These are phyloP conservation scores for Jasminum sambac DNA, from an alignment of 257 asterid genomes.

Conservation along the genomic window DNA sequence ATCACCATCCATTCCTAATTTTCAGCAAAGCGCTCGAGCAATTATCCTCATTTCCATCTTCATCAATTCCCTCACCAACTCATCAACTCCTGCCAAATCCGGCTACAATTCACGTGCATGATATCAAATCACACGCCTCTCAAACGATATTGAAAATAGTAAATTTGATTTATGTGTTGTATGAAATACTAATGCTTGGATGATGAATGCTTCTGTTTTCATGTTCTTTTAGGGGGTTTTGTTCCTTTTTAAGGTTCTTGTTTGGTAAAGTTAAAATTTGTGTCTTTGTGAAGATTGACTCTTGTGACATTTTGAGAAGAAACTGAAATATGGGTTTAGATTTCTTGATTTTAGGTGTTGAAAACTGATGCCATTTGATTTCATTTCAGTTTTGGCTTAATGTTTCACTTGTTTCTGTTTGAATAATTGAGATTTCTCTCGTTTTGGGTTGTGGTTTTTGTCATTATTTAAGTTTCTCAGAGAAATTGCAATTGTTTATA, in stretches of 20 bases:
- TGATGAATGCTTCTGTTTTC: not conserved
- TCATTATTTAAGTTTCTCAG: constrained; percentile 25
- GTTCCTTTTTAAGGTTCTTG: constrained; percentile 12
- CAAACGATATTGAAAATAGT: too few species aligned
- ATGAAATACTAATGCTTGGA: too few species aligned
- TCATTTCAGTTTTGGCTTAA: constrained; percentile 2
- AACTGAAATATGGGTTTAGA: constrained; percentile 22
- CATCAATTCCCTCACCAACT: too few species aligned
- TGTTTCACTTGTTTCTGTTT: constrained; percentile 17
- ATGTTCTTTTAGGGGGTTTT: not conserved
- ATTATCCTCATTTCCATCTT: too few species aligned
- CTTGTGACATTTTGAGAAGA: constrained; percentile 7
- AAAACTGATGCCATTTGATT: not conserved
- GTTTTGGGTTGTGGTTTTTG: constrained; percentile 28
- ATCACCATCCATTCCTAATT: too few species aligned
- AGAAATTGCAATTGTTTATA: constrained; percentile 29
- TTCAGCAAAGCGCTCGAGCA: too few species aligned
- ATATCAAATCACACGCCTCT: too few species aligned
- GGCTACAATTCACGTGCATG: too few species aligned
- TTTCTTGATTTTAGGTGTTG: constrained; percentile 23
- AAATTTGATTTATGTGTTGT: too few species aligned
- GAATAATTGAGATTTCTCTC: constrained; percentile 20
- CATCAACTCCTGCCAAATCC: too few species aligned
- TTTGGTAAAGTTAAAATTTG: constrained; percentile 5
- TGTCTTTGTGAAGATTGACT: not conserved